Percentiles rank a stretch among this genome's conserved stretches.
These are phyloP conservation scores for Suillus spraguei DNA, from an alignment of 768 basidiomycete species.

Conservation along the genomic window DNA sequence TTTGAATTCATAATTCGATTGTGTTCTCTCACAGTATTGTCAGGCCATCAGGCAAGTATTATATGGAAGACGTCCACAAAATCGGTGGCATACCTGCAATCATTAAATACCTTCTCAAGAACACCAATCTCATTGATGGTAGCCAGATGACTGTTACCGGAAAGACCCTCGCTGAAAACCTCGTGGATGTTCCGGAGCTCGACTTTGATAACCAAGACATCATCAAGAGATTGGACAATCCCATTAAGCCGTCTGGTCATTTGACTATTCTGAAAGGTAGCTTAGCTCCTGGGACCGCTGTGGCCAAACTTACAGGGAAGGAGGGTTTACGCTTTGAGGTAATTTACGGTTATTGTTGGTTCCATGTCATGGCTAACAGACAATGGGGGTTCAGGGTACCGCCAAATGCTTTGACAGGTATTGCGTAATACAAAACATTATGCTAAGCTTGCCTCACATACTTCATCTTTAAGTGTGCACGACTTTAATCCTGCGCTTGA, in stretches of 20 bases:
- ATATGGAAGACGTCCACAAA: conserved; percentile 89
- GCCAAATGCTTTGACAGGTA: conserved; percentile 82
- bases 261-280: conserved; percentile 88
- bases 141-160: conserved; percentile 89
- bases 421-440: conserved; percentile 9
- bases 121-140: conserved; percentile 80
- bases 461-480: conserved; percentile 47
- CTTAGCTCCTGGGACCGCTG: conserved; percentile 82
- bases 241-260: conserved; percentile 88
- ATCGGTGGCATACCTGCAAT: conserved; percentile 86
- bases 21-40: conserved; percentile 11
- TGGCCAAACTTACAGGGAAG: conserved; percentile 93
- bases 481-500: conserved; percentile 76
- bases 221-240: conserved; percentile 68
- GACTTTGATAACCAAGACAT: conserved; percentile 78
- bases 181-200: conserved; percentile 73
- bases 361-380: conserved; percentile 9
- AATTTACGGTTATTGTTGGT: conserved; percentile 14
- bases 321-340: conserved; percentile 87
- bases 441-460: neutral
- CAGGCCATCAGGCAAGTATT: conserved; percentile 83
- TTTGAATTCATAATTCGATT: conserved; percentile 19
- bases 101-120: conserved; percentile 79
- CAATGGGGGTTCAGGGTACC: conserved; percentile 47
- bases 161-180: conserved; percentile 86